A percentile compares a stretch with the other conserved stretches of the same genome.
Conservation (phyloP, 2,329 filamentous ascomycete genomes). For the Fusarium nelsonii region DNA sequence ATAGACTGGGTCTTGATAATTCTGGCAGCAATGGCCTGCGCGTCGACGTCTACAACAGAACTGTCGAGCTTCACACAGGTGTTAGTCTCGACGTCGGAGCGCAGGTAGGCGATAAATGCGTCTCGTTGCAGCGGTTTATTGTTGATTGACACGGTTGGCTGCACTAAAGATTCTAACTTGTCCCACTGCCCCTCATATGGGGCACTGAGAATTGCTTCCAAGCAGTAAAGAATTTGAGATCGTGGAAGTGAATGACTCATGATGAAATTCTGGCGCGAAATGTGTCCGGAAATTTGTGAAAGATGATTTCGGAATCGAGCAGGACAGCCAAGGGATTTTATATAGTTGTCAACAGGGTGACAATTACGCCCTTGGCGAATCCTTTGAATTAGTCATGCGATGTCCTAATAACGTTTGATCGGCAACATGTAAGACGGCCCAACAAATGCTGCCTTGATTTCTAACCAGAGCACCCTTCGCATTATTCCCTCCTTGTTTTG, state of each 20-base stretch:
- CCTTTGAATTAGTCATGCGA: neutral
- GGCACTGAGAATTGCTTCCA: neutral
- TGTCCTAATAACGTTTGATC: too few species aligned
- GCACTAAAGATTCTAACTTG: neutral
- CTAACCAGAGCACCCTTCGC: too few species aligned
- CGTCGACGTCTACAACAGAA: slow-evolving; percentile 6
- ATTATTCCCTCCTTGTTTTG: too few species aligned
- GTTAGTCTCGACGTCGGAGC: rapidly evolving
- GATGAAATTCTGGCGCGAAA: rapidly evolving
- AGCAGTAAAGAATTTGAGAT: neutral
- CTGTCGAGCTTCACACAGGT: neutral
- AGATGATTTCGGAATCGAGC: rapidly evolving
- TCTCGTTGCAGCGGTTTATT: neutral
- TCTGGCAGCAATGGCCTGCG: slow-evolving; percentile 10
- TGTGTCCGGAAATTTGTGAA: neutral
- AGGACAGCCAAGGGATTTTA: too few species aligned
- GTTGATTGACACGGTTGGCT: neutral
- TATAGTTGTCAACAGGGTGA: neutral
- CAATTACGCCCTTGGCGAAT: slow-evolving; percentile 1
- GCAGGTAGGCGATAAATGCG: neutral
- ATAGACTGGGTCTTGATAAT: slow-evolving; percentile 3
- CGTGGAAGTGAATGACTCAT: neutral
- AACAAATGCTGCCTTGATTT: too few species aligned
- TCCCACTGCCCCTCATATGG: neutral
- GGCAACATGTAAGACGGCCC: too few species aligned